phyloP scores from a whole-genome alignment of 345 rosid species.

The Rhodamnia argentea region DNA sequence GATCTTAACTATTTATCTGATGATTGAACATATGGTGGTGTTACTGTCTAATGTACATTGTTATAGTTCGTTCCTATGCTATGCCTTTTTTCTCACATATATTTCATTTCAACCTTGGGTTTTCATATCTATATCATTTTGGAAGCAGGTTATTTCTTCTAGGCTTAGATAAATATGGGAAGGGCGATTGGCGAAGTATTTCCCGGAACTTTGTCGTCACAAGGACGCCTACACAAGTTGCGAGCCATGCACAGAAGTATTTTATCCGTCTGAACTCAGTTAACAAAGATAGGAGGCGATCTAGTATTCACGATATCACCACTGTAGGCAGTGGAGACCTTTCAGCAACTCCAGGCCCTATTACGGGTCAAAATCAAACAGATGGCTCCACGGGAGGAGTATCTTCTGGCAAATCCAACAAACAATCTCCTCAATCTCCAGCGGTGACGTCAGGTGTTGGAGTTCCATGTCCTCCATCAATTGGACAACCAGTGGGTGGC shows the following conservation, averaged over 20 bases:
- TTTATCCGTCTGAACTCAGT: conserved; percentile 11
- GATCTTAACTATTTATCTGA: not conserved
- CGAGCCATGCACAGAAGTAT: conserved; percentile 20
- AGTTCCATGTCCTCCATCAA: conserved; percentile 1
- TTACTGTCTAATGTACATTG: not conserved
- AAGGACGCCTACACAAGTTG: conserved; percentile 14
- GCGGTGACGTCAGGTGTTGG: not conserved
- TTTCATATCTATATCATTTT: not conserved
- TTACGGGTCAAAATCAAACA: conserved; percentile 5
- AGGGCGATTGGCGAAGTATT: conserved; percentile 17
- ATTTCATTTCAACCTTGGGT: not conserved
- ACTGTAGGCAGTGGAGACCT: conserved; percentile 5
- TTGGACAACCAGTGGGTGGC: conserved; percentile 1
- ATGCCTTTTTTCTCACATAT: not conserved
- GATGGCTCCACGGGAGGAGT: not conserved
- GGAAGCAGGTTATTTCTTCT: conserved; percentile 13
- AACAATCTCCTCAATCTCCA: conserved; percentile 1
- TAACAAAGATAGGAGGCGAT: conserved; percentile 13
- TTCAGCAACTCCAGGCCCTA: conserved; percentile 5
- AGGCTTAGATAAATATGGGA: conserved; percentile 12
- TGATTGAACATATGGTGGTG: not conserved
- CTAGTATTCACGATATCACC: conserved; percentile 15
- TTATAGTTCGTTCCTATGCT: not conserved
- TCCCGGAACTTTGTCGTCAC: conserved; percentile 13
- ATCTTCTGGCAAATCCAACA: conserved; percentile 1